These are phyloP conservation scores for Penicillium capsulatum DNA, from an alignment of 2,329 filamentous ascomycete species.

Conservation along the genomic window DNA sequence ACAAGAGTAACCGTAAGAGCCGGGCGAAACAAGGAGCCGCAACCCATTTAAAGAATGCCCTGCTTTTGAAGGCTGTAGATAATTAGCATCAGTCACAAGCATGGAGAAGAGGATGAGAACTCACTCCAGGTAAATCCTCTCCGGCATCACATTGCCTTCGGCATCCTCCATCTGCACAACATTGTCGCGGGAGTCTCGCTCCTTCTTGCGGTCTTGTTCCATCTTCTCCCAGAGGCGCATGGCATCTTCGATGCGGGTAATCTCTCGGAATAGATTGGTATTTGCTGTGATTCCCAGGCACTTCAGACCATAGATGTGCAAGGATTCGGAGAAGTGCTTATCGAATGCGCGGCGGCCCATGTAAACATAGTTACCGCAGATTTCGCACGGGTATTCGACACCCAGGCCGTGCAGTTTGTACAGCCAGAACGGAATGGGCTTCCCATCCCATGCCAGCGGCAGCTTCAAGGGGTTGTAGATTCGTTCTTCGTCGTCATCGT, in stretches of 20 bases:
- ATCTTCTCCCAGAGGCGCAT: constrained; percentile 89
- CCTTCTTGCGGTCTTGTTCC: constrained; percentile 75
- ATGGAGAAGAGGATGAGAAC: constrained; percentile 17
- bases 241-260: constrained; percentile 86
- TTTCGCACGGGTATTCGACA: constrained; percentile 91
- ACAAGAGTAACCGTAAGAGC: constrained; percentile 8
- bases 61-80: constrained; percentile 68
- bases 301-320: constrained; percentile 89
- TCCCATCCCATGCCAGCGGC: constrained; percentile 95
- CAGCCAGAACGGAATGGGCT: constrained; percentile 97
- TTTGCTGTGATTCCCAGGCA: constrained; percentile 85
- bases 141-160: constrained; percentile 97
- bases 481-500: constrained; percentile 67
- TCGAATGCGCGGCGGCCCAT: constrained; percentile 95
- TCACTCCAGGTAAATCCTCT: constrained; percentile 89
- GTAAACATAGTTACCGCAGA: constrained; percentile 98
- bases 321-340: constrained; percentile 94
- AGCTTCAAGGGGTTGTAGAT: constrained; percentile 97
- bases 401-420: constrained; percentile 95
- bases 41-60: constrained; percentile 62
- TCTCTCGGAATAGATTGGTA: constrained; percentile 86
- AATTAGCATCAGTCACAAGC: constrained; percentile 21
- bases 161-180: constrained; percentile 98
- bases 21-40: background rate
- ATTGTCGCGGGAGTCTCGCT: constrained; percentile 70